These are phyloP conservation scores for Aspergillus unguis DNA, from an alignment of 2,329 filamentous ascomycete genomes.

Conservation along the genomic window DNA sequence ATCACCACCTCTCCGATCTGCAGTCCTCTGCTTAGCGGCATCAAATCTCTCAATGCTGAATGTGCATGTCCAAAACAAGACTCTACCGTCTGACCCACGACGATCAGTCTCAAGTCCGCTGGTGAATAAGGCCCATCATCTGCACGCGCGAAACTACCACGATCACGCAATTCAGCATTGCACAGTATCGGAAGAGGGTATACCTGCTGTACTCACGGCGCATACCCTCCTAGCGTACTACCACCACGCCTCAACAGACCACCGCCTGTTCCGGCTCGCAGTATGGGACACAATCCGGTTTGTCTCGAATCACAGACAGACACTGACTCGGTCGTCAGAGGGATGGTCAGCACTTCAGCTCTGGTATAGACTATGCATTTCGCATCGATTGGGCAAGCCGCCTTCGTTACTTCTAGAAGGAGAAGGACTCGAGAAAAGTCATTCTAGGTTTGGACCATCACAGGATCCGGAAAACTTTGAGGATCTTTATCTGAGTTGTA, in stretches of 20 bases:
- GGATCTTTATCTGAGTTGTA: slow-evolving; percentile 16
- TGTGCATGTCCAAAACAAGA: slow-evolving; percentile 8
- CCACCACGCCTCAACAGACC: slow-evolving; percentile 17
- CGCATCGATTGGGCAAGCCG: slow-evolving; percentile 17
- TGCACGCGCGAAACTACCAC: neutral
- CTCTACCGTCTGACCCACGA: neutral
- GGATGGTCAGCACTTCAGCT: slow-evolving; percentile 16
- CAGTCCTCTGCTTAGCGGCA: slow-evolving; percentile 14
- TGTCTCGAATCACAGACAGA: neutral
- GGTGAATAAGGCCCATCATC: neutral
- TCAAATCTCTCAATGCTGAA: slow-evolving; percentile 18
- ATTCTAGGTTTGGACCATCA: slow-evolving; percentile 4
- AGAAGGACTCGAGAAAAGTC: slow-evolving; percentile 7
- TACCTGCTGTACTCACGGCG: slow-evolving; percentile 2
- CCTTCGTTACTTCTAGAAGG: slow-evolving; percentile 19
- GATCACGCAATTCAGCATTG: neutral
- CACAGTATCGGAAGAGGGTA: neutral
- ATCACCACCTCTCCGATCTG: neutral
- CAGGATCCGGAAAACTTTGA: slow-evolving; percentile 12
- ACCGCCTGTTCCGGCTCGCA: slow-evolving; percentile 11
- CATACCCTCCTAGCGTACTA: slow-evolving; percentile 15
- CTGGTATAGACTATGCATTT: slow-evolving; percentile 22
- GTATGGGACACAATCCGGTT: slow-evolving; percentile 14
- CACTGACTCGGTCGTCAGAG: neutral
- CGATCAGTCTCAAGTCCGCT: neutral